Evolutionary conservation across 495 filamentous ascomycete species (phyloP), one percentile per base, ranked within the genome.

Genomic region (Barbatosphaeria neglecta): DNA sequence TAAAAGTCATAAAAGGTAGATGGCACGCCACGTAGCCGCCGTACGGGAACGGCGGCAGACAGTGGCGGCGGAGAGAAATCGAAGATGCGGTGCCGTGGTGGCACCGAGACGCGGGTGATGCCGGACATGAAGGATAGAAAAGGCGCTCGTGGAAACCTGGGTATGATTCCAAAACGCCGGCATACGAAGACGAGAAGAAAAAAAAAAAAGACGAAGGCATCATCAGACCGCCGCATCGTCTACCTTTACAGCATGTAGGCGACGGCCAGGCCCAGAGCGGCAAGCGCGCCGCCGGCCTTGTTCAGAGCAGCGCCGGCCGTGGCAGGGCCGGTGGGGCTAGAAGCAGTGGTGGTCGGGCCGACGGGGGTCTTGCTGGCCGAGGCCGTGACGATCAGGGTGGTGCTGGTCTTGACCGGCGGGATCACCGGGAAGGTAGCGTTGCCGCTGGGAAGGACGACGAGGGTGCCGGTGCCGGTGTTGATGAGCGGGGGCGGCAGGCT

Each of bases 261-360:
- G n/a, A 33, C 44, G 19, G 43, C 38, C 44, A 51, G 49, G 25
- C 41, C 49, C 22, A 44, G 31, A 27, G 35, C 40, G 37, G 42
- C 48, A 16, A 50, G 42, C 13, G 42, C 42, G 20, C 45, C 45
- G 33, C 44, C 44, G n/a, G 33, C 49, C 10, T 13, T 16, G 44
- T 47, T 46, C 22, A 33, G 22, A 17, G 18, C 44, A 18, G 52
- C 49, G 17, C 22, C 43, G 22, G 22, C 41, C 10, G 45, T 48
- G n/a, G 37, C 16, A 31, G 41, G 8, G 27, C 17, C 20, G 37
- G 6, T n/a, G 20, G 20, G 15, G 11, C 20, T 9, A 6, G 39
- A 22, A 22, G 6, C n/a, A 37, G 42, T 24, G 19, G 35, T 31
- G 22, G 46, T 22, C 8, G 38, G 19, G 42, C 35, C 18, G 15